Base-by-base conservation (phyloP, 495 filamentous ascomycete genomes). In the Trichoderma reesei region DNA sequence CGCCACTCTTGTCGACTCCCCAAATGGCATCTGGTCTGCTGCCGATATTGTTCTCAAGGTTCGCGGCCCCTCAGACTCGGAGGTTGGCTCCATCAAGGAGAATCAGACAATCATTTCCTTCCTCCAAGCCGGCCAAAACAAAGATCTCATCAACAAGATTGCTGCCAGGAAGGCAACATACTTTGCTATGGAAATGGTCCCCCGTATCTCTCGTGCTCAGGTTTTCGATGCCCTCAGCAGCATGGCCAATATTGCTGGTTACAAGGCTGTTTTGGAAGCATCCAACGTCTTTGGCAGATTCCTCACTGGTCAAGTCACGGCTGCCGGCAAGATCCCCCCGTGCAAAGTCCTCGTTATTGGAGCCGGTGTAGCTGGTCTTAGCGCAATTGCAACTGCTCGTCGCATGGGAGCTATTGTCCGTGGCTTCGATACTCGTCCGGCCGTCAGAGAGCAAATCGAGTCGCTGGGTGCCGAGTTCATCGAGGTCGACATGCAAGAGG, bases 231-330 rank as follows among this genome's bases (percentile, higher is more conserved):
- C 89, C 13, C 76, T 91, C 67, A 89, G 86, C 71, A 90, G 87
- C 10, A 92, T 92, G 90, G 88, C 90, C 64, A 93, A 93, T 66
- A 93, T 91, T 72, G 88, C 90, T 20, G 90, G 90, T 5, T 93
- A 93, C 74, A 93, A 91, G 72, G 90, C 88, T 18, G 87, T 93
- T 1, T 73, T 93, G 60, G 89, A 92, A 70, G 90, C 90, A 2
- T 90, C 88, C 1, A 92, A 91, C 72, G 82, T 86, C 68, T 93
- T 91, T 72, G 90, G 89, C 64, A 85, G 88, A 46, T 93, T 90
- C 69, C 73, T 93, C 64, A 91, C 90, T 37, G 90, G 89, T 46
- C 90, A 93, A 69, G 88, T 90, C 39, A 93, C 90, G 34, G 90
- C 90, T 64, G 90, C 90, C 63, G 90, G 89, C 61, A 79, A 91